phyloP scores from a whole-genome alignment of 208 protist species.

The Trypanosoma melophagium region DNA sequence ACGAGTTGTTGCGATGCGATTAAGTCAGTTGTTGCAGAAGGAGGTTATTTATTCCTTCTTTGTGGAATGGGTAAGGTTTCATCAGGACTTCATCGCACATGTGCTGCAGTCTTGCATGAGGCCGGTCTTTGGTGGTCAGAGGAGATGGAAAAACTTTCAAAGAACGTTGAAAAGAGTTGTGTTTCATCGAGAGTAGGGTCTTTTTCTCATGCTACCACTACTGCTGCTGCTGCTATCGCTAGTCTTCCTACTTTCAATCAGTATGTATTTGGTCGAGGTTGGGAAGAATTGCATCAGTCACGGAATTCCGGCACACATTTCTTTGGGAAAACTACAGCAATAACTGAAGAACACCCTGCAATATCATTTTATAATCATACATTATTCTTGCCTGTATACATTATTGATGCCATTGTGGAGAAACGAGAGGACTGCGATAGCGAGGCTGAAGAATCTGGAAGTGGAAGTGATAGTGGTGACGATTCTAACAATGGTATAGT shows the following conservation, averaged over 20 bases:
- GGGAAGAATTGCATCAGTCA: no score
- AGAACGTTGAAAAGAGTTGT: neutral
- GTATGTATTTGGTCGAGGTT: no score
- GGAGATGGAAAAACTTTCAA: conserved; percentile 19
- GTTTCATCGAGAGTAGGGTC: neutral
- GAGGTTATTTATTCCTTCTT: conserved; percentile 67
- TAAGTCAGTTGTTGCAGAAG: conserved; percentile 32
- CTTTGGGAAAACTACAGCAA: no score
- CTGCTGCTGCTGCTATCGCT: no score
- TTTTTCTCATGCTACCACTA: neutral
- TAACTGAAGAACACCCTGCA: no score
- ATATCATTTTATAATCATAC: neutral
- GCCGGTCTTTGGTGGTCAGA: conserved; percentile 43
- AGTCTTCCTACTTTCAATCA: no score
- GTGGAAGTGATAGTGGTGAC: conserved; percentile 1
- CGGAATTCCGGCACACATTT: no score
- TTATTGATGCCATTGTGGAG: conserved; percentile 15
- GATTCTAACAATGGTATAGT: neutral
- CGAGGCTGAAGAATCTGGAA: conserved; percentile 1
- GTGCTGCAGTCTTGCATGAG: conserved; percentile 39
- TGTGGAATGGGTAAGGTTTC: conserved; percentile 53
- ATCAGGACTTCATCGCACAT: conserved; percentile 45
- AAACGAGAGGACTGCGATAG: neutral
- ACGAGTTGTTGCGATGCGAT: neutral
- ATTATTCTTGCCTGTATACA: conserved; percentile 9